Evolutionary conservation across 23 red algal genomes (phyloP).

Genomic region (Gracilaria domingensis): DNA sequence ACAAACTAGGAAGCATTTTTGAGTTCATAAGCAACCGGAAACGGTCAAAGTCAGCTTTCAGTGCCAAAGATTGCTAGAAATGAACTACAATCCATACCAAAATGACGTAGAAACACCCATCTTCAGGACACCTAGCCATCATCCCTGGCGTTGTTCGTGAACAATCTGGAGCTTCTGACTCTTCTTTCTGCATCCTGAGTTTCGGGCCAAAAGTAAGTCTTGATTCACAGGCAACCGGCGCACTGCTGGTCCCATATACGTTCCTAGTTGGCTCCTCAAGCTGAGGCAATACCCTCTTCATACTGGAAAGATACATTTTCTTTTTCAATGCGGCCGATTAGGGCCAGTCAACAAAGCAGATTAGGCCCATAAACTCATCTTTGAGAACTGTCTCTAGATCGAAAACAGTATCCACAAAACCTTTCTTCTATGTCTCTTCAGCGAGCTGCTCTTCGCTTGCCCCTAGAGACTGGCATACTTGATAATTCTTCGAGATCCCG

Average conservation of each 20-base stretch:
- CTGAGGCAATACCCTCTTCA: neutral
- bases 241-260: neutral
- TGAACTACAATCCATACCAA: neutral
- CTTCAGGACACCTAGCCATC: neutral
- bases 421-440: neutral
- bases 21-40: neutral
- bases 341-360: too few relatives aligned
- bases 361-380: too few relatives aligned
- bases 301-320: neutral
- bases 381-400: too few relatives aligned
- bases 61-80: neutral
- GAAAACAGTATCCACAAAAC: neutral
- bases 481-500: constrained; percentile 12
- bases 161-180: neutral
- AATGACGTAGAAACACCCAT: neutral
- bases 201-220: neutral
- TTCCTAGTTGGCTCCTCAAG: neutral
- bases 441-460: constrained; percentile 19
- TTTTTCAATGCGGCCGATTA: neutral
- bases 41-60: too few relatives aligned
- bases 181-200: neutral
- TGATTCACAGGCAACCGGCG: neutral
- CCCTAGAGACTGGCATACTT: constrained; percentile 66
- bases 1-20: neutral
- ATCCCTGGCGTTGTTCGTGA: neutral